Conservation (phyloP, 163 green algal species). For the Coccomyxa subellipsoidea region DNA sequence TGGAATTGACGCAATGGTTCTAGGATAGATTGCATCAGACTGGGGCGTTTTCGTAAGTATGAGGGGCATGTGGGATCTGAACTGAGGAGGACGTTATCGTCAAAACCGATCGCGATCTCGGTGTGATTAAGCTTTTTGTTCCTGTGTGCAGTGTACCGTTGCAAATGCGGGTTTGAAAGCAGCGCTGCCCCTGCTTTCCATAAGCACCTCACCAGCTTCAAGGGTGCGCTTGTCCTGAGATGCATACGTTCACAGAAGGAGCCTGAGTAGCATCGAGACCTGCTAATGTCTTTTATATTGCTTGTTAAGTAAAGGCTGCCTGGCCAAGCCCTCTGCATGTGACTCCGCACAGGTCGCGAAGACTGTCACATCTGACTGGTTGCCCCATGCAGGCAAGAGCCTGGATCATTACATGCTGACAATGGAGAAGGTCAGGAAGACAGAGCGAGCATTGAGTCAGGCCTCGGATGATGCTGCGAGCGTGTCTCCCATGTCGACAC, state of each 20-base stretch:
- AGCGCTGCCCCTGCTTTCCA: neutral
- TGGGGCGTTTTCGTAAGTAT: too few species aligned
- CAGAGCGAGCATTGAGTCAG: neutral
- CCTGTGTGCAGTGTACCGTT: neutral
- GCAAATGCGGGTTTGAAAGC: neutral
- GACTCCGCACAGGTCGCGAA: neutral
- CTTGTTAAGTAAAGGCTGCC: too few species aligned
- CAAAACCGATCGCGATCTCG: too few species aligned
- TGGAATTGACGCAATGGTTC: too few species aligned
- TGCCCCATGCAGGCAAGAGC: neutral
- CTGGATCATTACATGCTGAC: neutral
- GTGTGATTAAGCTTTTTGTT: neutral
- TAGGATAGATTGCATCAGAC: too few species aligned
- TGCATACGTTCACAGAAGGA: neutral
- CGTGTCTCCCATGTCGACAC: neutral
- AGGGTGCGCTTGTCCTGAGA: neutral
- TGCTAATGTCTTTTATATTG: neutral
- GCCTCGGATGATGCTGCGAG: neutral
- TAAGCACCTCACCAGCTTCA: slow-evolving; percentile 4
- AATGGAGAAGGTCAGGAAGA: neutral
- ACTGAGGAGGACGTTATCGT: too few species aligned
- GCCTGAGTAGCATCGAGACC: too few species aligned
- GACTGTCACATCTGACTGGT: neutral
- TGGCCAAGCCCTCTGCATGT: neutral
- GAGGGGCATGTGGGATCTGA: too few species aligned